Evolutionary conservation across 2,329 filamentous ascomycete species (phyloP).

Genomic region (Phoma sp.): DNA sequence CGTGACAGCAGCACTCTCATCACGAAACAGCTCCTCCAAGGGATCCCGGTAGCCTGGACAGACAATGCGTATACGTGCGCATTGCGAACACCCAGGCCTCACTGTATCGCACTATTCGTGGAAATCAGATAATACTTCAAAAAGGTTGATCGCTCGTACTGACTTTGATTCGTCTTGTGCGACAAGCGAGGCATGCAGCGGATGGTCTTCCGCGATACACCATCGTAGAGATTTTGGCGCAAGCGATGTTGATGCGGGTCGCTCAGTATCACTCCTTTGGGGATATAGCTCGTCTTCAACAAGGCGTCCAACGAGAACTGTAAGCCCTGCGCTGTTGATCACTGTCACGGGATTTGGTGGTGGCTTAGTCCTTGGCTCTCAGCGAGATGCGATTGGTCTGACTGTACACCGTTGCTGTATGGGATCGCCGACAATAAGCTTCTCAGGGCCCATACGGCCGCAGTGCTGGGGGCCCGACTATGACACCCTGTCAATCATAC

Average conservation of each 20-base stretch:
- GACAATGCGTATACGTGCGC: constrained; percentile 15
- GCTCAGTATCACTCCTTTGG: constrained; percentile 7
- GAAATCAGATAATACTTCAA: neutral
- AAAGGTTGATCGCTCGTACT: neutral
- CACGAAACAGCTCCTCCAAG: constrained; percentile 20
- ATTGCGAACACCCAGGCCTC: constrained; percentile 20
- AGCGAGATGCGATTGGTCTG: constrained; percentile 4
- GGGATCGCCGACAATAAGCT: neutral
- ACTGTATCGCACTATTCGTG: constrained; percentile 17
- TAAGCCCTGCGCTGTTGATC: neutral
- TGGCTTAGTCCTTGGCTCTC: constrained; percentile 6
- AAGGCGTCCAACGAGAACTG: neutral
- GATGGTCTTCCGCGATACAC: constrained; percentile 23
- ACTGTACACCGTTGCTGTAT: neutral
- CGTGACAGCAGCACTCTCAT: constrained; percentile 19
- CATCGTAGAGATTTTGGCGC: neutral
- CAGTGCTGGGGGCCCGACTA: too few species aligned
- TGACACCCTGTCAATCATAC: too few species aligned
- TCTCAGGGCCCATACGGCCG: neutral
- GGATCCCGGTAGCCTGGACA: constrained; percentile 26
- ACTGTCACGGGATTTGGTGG: constrained; percentile 13
- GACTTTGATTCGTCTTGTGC: constrained; percentile 22
- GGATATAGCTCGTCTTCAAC: neutral
- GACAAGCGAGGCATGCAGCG: constrained; percentile 19
- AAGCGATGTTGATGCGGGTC: neutral